A percentile compares a stretch with the other conserved stretches of the same genome.
These are phyloP conservation scores for Nitzschia putrida DNA, from an alignment of 108 stramenopile genomes.

Conservation along the genomic window DNA sequence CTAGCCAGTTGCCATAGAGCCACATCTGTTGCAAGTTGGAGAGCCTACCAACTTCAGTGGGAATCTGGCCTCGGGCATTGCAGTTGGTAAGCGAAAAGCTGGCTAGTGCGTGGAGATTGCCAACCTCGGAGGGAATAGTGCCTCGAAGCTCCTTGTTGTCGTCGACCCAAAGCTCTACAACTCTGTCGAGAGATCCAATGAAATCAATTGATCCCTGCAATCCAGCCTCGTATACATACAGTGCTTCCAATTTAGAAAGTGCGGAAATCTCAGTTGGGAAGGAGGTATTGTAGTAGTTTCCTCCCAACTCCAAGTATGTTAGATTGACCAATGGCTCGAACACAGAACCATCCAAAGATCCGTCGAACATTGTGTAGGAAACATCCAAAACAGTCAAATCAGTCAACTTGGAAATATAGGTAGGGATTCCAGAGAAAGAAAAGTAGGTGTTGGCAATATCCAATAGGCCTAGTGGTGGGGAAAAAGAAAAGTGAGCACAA, in stretches of 20 bases:
- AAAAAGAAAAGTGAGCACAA: neutral
- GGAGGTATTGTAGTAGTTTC: slow-evolving; percentile 28
- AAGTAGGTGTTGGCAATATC: slow-evolving; percentile 26
- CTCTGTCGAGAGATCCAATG: neutral
- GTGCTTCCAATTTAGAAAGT: slow-evolving; percentile 33
- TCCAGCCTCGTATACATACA: slow-evolving; percentile 35
- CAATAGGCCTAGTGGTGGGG: slow-evolving; percentile 1
- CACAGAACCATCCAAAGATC: slow-evolving; percentile 13
- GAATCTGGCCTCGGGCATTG: slow-evolving; percentile 20
- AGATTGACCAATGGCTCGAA: slow-evolving; percentile 14
- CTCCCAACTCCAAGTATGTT: slow-evolving; percentile 36
- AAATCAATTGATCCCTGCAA: slow-evolving; percentile 26
- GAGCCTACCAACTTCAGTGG: slow-evolving; percentile 20
- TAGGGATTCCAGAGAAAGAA: slow-evolving; percentile 29
- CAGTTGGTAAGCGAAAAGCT: slow-evolving; percentile 27
- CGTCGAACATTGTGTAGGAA: slow-evolving; percentile 7
- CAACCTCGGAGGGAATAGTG: slow-evolving; percentile 57
- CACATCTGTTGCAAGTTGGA: slow-evolving; percentile 26
- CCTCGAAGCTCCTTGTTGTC: slow-evolving; percentile 28
- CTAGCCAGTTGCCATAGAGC: slow-evolving; percentile 20
- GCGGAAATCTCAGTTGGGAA: slow-evolving; percentile 26
- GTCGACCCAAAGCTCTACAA: slow-evolving; percentile 46
- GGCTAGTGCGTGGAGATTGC: slow-evolving; percentile 21
- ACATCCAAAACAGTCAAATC: slow-evolving; percentile 21
- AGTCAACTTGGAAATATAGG: slow-evolving; percentile 26